Evolutionary conservation across 495 filamentous ascomycete genomes (phyloP).

Genomic region (Cairneyella variabilis): DNA sequence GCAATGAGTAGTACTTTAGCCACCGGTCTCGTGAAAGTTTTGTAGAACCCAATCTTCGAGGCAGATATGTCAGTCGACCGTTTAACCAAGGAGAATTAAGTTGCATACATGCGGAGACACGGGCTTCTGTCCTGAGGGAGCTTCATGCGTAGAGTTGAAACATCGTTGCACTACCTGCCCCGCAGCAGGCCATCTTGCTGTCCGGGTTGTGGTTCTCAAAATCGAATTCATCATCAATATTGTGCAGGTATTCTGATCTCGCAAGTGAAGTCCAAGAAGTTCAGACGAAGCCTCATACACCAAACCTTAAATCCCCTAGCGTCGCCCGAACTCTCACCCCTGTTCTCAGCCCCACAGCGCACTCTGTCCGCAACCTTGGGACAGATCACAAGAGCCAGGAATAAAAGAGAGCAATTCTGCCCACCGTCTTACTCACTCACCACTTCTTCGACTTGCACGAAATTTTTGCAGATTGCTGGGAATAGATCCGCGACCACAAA

Average conservation of each 20-base stretch:
- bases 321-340: not conserved
- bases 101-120: slow-evolving; percentile 28
- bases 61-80: not conserved
- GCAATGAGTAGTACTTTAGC: slow-evolving; percentile 82
- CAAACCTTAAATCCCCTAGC: slow-evolving; percentile 2
- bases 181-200: not conserved
- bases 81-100: not conserved
- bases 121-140: slow-evolving; percentile 10
- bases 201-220: too few species aligned
- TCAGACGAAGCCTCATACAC: slow-evolving; percentile 1
- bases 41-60: slow-evolving; percentile 68
- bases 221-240: too few species aligned
- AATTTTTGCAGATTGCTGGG: too few species aligned
- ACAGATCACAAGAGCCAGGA: not conserved
- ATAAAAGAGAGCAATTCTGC: not conserved
- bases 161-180: not conserved
- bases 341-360: slow-evolving; percentile 1
- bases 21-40: slow-evolving; percentile 72
- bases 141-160: slow-evolving; percentile 3
- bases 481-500: not conserved
- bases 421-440: not conserved
- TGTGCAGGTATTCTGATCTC: not conserved
- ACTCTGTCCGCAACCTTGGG: slow-evolving; percentile 1
- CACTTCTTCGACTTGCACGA: slow-evolving; percentile 1
- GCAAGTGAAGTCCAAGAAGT: not conserved